phyloP scores from a whole-genome alignment of 768 basidiomycete genomes.

The Naganishia vaughanmartiniae region DNA sequence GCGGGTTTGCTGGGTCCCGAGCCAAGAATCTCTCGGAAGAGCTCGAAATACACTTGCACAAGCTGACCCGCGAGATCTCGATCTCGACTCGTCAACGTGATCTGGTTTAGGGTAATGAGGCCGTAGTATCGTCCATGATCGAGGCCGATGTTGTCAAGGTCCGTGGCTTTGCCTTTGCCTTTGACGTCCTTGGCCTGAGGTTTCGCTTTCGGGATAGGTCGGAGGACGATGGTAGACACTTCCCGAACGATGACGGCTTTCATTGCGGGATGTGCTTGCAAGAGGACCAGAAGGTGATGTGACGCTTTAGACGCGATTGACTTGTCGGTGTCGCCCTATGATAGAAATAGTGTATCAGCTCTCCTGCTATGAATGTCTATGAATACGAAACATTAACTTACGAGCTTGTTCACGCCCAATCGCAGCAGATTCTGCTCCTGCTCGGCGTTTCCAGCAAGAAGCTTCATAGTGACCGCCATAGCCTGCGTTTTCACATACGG shows the following conservation, averaged over 20 bases:
- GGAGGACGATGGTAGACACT: constrained; percentile 72
- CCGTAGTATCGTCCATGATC: constrained; percentile 84
- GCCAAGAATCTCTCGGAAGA: constrained; percentile 83
- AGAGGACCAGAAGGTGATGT: constrained; percentile 78
- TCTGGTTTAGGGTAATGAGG: constrained; percentile 90
- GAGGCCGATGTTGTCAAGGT: constrained; percentile 38
- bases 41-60: constrained; percentile 87
- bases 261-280: constrained; percentile 91
- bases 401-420: constrained; percentile 90
- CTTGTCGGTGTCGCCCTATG: constrained; percentile 82
- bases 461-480: constrained; percentile 69
- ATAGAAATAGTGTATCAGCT: constrained; percentile 2
- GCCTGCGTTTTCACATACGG: constrained; percentile 84
- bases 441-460: constrained; percentile 86
- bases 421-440: constrained; percentile 95
- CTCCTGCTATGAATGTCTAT: neutral
- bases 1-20: constrained; percentile 9
- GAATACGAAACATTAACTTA: constrained; percentile 50
- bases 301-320: constrained; percentile 84
- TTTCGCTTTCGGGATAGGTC: constrained; percentile 48
- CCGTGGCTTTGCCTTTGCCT: constrained; percentile 46
- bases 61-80: constrained; percentile 71
- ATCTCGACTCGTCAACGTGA: constrained; percentile 67
- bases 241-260: constrained; percentile 84
- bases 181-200: constrained; percentile 35